These are phyloP conservation scores for Paxillus rubicundulus DNA, from an alignment of 768 basidiomycete genomes.

Conservation along the genomic window DNA sequence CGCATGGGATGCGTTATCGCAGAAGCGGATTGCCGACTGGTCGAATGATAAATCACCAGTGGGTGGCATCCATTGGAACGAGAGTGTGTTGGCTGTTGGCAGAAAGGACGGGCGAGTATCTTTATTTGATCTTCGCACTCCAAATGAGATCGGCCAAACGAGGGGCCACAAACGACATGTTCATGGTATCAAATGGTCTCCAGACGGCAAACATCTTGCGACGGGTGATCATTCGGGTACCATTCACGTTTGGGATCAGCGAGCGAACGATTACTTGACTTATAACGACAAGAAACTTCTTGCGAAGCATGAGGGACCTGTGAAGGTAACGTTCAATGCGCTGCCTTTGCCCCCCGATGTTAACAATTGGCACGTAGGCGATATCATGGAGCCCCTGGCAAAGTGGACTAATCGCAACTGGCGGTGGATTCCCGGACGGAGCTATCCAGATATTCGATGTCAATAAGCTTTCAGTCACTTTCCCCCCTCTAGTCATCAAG, in stretches of 20 bases:
- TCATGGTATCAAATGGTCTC: conserved; percentile 41
- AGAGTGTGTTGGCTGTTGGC: conserved; percentile 38
- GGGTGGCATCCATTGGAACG: conserved; percentile 42
- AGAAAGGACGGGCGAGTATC: conserved; percentile 37
- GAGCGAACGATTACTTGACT: conserved; percentile 32
- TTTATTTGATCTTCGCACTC: conserved; percentile 37
- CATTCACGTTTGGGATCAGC: conserved; percentile 45
- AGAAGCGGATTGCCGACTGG: conserved; percentile 33
- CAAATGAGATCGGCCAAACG: conserved; percentile 25
- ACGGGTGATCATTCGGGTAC: conserved; percentile 41
- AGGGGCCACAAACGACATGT: conserved; percentile 35
- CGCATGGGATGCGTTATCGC: conserved; percentile 48
- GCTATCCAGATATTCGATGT: conserved; percentile 52
- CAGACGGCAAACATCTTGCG: conserved; percentile 39
- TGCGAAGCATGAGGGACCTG: conserved; percentile 42
- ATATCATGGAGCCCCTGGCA: conserved; percentile 79
- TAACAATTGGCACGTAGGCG: conserved; percentile 41
- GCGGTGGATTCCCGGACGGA: conserved; percentile 63
- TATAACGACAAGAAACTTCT: conserved; percentile 35
- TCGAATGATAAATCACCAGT: conserved; percentile 31
- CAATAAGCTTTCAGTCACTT: conserved; percentile 40
- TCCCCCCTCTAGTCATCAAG: conserved; percentile 45
- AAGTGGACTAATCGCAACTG: conserved; percentile 61
- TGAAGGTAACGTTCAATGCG: conserved; percentile 35
- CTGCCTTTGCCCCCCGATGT: neutral